Base-by-base conservation (phyloP, 805 yeast species). In the Saccharomycopsis sp. region DNA sequence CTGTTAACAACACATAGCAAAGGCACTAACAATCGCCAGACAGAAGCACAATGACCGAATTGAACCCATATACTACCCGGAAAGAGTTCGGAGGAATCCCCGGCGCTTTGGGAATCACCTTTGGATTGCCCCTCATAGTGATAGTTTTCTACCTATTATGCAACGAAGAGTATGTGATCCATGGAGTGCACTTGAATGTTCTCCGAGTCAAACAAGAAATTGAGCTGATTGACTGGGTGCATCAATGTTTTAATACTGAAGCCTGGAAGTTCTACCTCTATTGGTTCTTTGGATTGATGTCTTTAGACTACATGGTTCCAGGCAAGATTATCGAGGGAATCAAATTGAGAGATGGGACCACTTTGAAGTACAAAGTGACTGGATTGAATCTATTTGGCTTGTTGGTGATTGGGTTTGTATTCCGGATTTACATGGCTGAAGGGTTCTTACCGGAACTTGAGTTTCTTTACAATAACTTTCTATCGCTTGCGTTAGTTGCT, bases 11-110 rank as follows among this genome's bases (percentile, higher is more conserved):
- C n/a, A n/a, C n/a, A n/a, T 5, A 29, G 12, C 38, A 29, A 12
- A 29, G 12, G 12, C 38, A 29, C 38, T 12, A 29, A 5, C 38
- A 29, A 29, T 29, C 5, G 9, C 12, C 38, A 29, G 12, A 29
- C 38, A 5, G 12, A 29, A 29, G 5, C 3, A 44, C 12, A 5
- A 47, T 52, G 56, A 51, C 55, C 3, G 58, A 52, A 52, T 65
- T 86, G 63, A 93, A 93, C 67, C 97, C 97, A 2, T 70, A 67
- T 53, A 89, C 97, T 0, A 75, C 71, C 2, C 81, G 84, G 53
- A 74, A 75, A 60, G 98, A 93, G 70, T 93, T 93, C 70, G 78
- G 80, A 35, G 99, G 99, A 0, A 71, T 79, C 2, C 70, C 80
- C 0, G 99, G 99, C 2, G 90, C 94, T 0, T 50, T 82, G 1